Evolutionary conservation across 768 basidiomycete species (phyloP), one percentile per base, ranked within the genome.

Genomic region (Austroboletus eburneus): DNA sequence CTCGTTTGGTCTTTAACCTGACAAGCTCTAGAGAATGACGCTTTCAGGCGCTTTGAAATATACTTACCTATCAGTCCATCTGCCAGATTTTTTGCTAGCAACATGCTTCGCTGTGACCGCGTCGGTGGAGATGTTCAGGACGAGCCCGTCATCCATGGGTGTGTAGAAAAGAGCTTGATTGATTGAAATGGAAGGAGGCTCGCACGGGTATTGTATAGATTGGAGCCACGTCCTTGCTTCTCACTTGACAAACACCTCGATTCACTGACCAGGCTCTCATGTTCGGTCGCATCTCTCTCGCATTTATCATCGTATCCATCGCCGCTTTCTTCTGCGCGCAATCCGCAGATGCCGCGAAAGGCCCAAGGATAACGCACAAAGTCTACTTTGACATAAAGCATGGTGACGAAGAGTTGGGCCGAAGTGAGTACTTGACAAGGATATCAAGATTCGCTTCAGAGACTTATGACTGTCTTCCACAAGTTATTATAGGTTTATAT

Each of bases 361-460:
- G 87, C 14, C 95, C 95, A 13, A 83, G 77, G 70, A 84, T 98
- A 58, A 96, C 95, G 38, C 73, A 88, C 78, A 91, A 87, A 70
- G 85, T 96, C 56, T 96, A 83, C 75, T 96, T 97, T 63, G 93
- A 96, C 67, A 84, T 97, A 48, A 83, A 86, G 58, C 94, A 96
- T 69, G 95, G 95, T 23, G 92, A 87, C 67, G 74, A 87, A 67
- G 75, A 83, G 41, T 42, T 97, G 36, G 95, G 95, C 44, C 79
- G 94, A 51, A 73, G 91, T 91, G 65, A 54, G 74, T 70, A 36
- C 52, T 50, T 14, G 32, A 9, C 10, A 9, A 27, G n/a, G 10
- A 35, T 41, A 14, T 14, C 33, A n/a, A 34, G 16, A 5, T 8
- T 13, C 33, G 33, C 14, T 5, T 12, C 33, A 13, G 13, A 29